A percentile compares a stretch with the other conserved stretches of the same genome.
phyloP scores from a whole-genome alignment of 2,329 filamentous ascomycete genomes.

The Paracoccidioides lutzii region DNA sequence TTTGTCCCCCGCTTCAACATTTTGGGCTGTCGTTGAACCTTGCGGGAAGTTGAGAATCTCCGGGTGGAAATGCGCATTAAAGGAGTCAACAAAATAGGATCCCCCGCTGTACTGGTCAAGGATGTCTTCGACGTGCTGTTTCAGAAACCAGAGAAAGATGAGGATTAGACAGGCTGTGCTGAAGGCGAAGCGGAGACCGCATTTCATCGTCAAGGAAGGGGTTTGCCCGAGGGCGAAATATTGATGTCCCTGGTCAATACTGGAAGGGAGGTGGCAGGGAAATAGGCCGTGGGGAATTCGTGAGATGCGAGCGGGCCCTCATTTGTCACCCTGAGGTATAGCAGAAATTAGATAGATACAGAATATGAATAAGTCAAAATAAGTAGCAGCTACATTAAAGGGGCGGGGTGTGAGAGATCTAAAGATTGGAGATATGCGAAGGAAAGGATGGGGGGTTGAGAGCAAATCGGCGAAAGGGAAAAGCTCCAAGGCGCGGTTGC shows the following conservation, averaged over 20 bases:
- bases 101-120: constrained; percentile 25
- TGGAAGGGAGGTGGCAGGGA: background rate
- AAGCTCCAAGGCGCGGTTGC: too few species aligned
- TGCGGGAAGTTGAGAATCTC: constrained; percentile 2
- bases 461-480: too few species aligned
- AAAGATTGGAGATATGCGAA: background rate
- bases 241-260: background rate
- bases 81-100: constrained; percentile 23
- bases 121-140: constrained; percentile 22
- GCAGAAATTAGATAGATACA: background rate
- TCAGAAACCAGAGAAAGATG: constrained; percentile 21
- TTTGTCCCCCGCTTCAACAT: constrained; percentile 20
- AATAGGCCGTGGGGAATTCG: background rate
- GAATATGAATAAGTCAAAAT: background rate
- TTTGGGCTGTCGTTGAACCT: background rate
- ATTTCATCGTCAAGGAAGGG: constrained; percentile 19
- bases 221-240: background rate
- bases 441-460: too few species aligned
- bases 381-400: background rate
- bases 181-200: constrained; percentile 18
- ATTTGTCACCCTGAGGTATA: background rate
- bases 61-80: constrained; percentile 12
- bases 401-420: background rate
- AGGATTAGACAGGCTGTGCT: constrained; percentile 16
- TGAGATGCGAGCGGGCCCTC: background rate